phyloP scores from a whole-genome alignment of 352 stramenopile species.

The Peronospora destructor region DNA sequence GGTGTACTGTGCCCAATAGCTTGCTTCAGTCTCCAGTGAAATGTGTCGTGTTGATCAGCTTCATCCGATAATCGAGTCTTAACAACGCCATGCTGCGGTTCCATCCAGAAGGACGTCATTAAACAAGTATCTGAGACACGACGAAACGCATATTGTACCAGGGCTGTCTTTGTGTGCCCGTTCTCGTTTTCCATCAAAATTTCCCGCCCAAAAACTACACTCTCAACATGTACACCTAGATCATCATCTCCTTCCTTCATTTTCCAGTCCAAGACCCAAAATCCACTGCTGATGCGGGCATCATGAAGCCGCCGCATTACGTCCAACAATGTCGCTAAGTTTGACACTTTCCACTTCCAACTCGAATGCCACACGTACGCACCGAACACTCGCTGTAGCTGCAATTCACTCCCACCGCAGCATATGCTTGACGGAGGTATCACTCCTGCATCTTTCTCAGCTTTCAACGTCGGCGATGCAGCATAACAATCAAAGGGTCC shows the following conservation, averaged over 20 bases:
- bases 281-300: conserved; percentile 58
- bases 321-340: conserved; percentile 39
- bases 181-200: conserved; percentile 81
- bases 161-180: conserved; percentile 57
- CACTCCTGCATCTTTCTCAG: conserved; percentile 28
- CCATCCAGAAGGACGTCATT: conserved; percentile 87
- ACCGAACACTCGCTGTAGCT: conserved; percentile 69
- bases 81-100: conserved; percentile 70
- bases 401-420: conserved; percentile 72
- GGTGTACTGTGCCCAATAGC: conserved; percentile 62
- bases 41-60: conserved; percentile 42
- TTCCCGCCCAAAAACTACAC: conserved; percentile 77
- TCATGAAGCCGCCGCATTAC: conserved; percentile 73
- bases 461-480: conserved; percentile 25
- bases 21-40: conserved; percentile 63
- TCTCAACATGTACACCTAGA: conserved; percentile 43
- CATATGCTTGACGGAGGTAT: conserved; percentile 44
- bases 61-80: conserved; percentile 46
- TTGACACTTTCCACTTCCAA: conserved; percentile 76
- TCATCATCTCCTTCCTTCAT: conserved; percentile 53
- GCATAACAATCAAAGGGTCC: conserved; percentile 30
- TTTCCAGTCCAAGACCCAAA: conserved; percentile 82
- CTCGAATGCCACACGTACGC: conserved; percentile 85
- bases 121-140: conserved; percentile 69
- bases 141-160: conserved; percentile 76